Evolutionary conservation across 305 asterid genomes (phyloP), one percentile per base, ranked within the genome.

Genomic region (Euphrasia arctica): DNA sequence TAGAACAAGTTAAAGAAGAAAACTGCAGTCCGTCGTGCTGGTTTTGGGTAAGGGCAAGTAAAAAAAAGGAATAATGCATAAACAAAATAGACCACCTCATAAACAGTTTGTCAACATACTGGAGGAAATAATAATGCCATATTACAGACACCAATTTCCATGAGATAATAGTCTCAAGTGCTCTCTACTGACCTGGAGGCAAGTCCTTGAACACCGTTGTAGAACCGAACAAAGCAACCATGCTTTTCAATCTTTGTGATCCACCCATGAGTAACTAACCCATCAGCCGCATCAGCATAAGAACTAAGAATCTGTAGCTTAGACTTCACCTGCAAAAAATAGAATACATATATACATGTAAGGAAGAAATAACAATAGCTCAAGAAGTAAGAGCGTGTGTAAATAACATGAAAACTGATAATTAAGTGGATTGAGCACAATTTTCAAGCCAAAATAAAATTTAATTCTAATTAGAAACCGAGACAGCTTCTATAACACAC

Each of bases 161-260:
- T 28, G 51, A 59, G 41, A 52, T 8, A 69, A 22, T 62, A 55
- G 43, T 48, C 45, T 28, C 11, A 62, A 59, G 32, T 36, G 66
- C 57, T 49, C 31, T 58, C 60, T 52, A 66, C 86, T 59, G 68
- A 90, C 99, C 99, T 85, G 42, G 97, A 85, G 45, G 88, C 92
- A 80, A 90, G 85, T 77, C 97, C 99, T 76, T 88, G 96, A 55
- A 93, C 95, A 55, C 99, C 99, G 69, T 93, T 93, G 85, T 88
- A 93, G 69, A 93, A 93, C 69, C 94, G 94, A 75, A 93, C 97
- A 77, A 93, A 93, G 78, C 99, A 93, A 74, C 99, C 99, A 75
- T 88, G 95, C 50, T 78, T 82, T 75, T 93, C 99, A 58, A 88
- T 88, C 79, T 88, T 93, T 43, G 95, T 86, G 67, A 93, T 93